These are phyloP conservation scores for Botrytis porri DNA, from an alignment of 2,329 filamentous ascomycete genomes.

Conservation along the genomic window DNA sequence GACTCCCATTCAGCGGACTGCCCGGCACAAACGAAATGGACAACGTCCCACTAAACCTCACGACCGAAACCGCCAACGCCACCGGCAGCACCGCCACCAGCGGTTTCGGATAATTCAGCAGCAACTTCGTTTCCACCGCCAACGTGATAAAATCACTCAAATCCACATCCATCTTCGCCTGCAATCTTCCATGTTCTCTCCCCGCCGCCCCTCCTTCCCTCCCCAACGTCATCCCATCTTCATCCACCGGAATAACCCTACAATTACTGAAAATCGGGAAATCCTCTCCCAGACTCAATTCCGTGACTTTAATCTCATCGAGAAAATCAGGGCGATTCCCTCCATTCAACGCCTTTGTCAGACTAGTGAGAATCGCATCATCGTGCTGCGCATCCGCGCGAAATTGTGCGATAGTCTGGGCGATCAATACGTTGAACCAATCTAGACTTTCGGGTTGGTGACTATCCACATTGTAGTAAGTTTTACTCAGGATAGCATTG, in stretches of 20 bases:
- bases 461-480: slow-evolving; percentile 93
- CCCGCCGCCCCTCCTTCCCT: slow-evolving; percentile 24
- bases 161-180: slow-evolving; percentile 96
- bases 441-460: slow-evolving; percentile 96
- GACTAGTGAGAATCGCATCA: slow-evolving; percentile 79
- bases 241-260: slow-evolving; percentile 85
- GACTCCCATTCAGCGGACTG: slow-evolving; percentile 63
- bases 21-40: slow-evolving; percentile 88
- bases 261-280: slow-evolving; percentile 99
- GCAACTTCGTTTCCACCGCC: slow-evolving; percentile 87
- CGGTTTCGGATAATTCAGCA: slow-evolving; percentile 92
- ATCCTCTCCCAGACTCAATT: slow-evolving; percentile 91
- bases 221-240: slow-evolving; percentile 64
- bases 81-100: slow-evolving; percentile 87
- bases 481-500: slow-evolving; percentile 91
- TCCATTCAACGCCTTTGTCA: slow-evolving; percentile 87
- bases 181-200: slow-evolving; percentile 70
- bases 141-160: slow-evolving; percentile 93
- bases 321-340: slow-evolving; percentile 83
- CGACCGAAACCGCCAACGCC: slow-evolving; percentile 84
- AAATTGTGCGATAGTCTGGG: slow-evolving; percentile 94
- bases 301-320: slow-evolving; percentile 89
- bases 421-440: slow-evolving; percentile 98
- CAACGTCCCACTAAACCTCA: slow-evolving; percentile 90
- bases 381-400: slow-evolving; percentile 88